These are phyloP conservation scores for Pleurostoma richardsiae DNA, from an alignment of 2,329 filamentous ascomycete species.

Conservation along the genomic window DNA sequence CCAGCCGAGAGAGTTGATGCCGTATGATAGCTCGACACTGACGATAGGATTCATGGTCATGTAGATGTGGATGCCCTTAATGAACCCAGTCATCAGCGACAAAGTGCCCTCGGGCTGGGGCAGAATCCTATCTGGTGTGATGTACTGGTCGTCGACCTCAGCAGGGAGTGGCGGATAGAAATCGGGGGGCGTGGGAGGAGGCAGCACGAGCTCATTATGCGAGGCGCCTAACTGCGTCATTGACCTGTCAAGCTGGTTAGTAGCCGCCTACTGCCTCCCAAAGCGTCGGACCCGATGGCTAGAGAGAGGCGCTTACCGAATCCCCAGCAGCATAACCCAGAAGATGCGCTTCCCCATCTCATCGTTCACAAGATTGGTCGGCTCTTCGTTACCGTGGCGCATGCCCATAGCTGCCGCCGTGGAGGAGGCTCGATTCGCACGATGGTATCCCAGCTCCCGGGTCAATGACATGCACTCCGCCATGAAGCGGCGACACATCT, in stretches of 20 bases:
- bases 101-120: constrained; percentile 63
- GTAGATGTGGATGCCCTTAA: constrained; percentile 72
- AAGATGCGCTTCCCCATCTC: constrained; percentile 76
- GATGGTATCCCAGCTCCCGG: constrained; percentile 61
- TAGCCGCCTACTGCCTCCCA: not conserved
- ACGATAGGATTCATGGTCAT: constrained; percentile 73
- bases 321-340: constrained; percentile 74
- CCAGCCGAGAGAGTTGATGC: constrained; percentile 72
- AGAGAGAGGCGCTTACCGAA: constrained; percentile 42
- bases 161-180: constrained; percentile 75
- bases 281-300: no score
- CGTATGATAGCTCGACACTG: constrained; percentile 78
- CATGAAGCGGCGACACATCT: constrained; percentile 64
- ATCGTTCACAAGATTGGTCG: constrained; percentile 65
- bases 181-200: constrained; percentile 69
- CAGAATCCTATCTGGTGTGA: constrained; percentile 65
- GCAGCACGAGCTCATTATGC: constrained; percentile 67
- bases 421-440: constrained; percentile 32
- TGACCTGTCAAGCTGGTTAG: constrained; percentile 43
- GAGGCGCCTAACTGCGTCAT: constrained; percentile 72
- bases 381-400: constrained; percentile 31
- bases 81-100: constrained; percentile 74
- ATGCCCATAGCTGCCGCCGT: constrained; percentile 33
- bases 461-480: constrained; percentile 67
- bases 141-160: constrained; percentile 80